These are phyloP conservation scores for Microdochium bolleyi DNA, from an alignment of 2,329 filamentous ascomycete species.

Conservation along the genomic window DNA sequence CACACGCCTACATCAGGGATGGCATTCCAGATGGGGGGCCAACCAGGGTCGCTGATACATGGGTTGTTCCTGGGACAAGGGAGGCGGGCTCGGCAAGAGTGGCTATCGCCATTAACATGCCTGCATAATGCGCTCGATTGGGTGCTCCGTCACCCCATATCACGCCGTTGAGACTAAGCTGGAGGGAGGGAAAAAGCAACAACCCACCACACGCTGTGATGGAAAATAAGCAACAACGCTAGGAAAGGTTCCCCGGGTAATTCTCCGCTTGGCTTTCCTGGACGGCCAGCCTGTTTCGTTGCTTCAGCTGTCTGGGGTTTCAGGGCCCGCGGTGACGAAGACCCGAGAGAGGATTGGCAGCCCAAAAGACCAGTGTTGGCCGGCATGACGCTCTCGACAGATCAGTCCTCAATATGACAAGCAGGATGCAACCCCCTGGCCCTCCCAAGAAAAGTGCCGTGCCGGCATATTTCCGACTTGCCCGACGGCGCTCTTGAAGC, in stretches of 20 bases:
- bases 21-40: neutral
- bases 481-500: too few relatives aligned
- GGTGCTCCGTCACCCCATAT: neutral
- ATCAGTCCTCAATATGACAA: neutral
- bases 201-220: neutral
- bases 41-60: neutral
- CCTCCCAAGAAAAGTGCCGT: too few relatives aligned
- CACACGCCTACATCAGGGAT: neutral
- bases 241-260: neutral
- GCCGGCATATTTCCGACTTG: too few relatives aligned
- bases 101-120: neutral
- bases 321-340: neutral
- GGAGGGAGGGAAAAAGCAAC: neutral
- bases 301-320: neutral
- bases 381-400: neutral
- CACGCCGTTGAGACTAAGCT: neutral
- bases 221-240: neutral
- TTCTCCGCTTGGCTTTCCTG: neutral
- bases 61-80: neutral
- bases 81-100: neutral
- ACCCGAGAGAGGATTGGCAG: neutral
- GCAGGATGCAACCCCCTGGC: too few relatives aligned
- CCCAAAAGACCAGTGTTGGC: neutral
- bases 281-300: neutral
- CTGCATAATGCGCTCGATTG: neutral